Evolutionary conservation across 2,329 filamentous ascomycete species (phyloP).

Genomic region (Fusarium anthophilum): DNA sequence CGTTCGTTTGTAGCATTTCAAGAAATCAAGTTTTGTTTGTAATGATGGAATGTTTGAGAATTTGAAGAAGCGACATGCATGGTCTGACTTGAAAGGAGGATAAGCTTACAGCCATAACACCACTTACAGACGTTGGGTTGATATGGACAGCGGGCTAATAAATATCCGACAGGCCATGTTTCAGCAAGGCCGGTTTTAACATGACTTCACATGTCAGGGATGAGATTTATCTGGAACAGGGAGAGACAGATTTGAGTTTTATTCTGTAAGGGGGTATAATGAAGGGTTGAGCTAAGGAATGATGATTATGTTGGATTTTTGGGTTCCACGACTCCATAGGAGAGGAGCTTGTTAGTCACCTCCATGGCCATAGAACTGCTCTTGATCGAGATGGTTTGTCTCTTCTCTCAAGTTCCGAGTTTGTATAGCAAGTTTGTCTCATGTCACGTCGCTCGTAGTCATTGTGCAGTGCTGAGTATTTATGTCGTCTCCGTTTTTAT

Average conservation of each 20-base stretch:
- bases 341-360: neutral
- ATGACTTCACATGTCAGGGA: neutral
- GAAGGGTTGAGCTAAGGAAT: neutral
- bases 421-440: neutral
- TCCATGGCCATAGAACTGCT: neutral
- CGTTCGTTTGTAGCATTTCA: conserved; percentile 20
- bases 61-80: neutral
- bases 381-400: neutral
- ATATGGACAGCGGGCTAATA: conserved; percentile 27
- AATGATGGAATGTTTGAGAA: neutral
- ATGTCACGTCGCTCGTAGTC: neutral
- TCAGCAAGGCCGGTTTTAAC: conserved; percentile 5
- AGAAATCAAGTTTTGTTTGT: neutral
- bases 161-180: conserved; percentile 14
- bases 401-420: neutral
- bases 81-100: conserved; percentile 11
- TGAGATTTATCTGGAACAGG: neutral
- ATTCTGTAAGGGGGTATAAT: neutral
- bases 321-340: neutral
- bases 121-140: neutral
- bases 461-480: neutral
- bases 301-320: neutral
- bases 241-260: neutral
- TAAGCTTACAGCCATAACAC: conserved; percentile 3
- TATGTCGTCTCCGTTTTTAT: neutral